Evolutionary conservation across 2,329 filamentous ascomycete species (phyloP).

Genomic region (Zymoseptoria tritici): DNA sequence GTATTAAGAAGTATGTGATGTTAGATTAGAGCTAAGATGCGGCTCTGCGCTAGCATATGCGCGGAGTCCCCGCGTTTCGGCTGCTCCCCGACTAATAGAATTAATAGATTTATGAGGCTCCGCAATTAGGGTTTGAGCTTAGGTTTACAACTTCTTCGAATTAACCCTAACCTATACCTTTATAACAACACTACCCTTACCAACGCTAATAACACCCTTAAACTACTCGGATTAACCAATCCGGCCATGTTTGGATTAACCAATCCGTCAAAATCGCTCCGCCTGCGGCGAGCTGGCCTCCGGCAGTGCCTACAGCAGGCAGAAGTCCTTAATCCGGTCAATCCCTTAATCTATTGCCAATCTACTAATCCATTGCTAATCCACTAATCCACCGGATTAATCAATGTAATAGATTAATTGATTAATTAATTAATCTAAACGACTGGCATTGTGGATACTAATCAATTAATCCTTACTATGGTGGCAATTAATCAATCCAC

Average conservation of each 20-base stretch:
- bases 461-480: too few relatives aligned
- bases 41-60: neutral
- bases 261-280: too few relatives aligned
- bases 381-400: neutral
- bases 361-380: neutral
- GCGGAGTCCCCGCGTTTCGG: neutral
- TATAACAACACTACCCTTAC: neutral
- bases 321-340: neutral
- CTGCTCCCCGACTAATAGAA: neutral
- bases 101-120: neutral
- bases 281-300: too few relatives aligned
- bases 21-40: too few relatives aligned
- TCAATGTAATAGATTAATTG: neutral
- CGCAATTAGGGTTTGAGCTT: neutral
- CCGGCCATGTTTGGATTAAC: too few relatives aligned
- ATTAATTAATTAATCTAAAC: neutral
- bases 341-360: neutral
- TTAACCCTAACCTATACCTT: neutral
- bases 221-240: neutral
- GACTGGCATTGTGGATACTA: too few relatives aligned
- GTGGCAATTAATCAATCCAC: neutral
- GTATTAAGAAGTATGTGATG: too few relatives aligned
- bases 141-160: neutral
- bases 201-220: neutral
- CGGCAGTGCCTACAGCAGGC: too few relatives aligned